Percentiles rank a stretch among this genome's conserved stretches.
Conservation (phyloP, 2,329 filamentous ascomycete species). For the Aureobasidium sp. region DNA sequence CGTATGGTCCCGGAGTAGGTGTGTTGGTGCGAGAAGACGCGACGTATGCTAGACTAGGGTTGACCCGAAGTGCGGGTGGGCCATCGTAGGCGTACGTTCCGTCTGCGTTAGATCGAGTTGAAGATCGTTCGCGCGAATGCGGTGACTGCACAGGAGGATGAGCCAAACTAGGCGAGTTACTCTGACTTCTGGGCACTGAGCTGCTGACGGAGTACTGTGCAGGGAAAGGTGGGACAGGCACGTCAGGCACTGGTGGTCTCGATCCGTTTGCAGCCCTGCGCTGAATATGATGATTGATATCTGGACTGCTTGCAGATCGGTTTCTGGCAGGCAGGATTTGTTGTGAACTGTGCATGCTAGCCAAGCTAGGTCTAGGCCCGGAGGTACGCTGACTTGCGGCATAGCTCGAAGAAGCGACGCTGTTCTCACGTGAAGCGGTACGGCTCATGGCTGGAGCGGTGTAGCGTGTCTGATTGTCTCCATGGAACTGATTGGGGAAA, state of each 20-base stretch:
- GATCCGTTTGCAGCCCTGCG: conserved; percentile 49
- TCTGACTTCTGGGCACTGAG: conserved; percentile 65
- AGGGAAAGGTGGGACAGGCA: conserved; percentile 45
- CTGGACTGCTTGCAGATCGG: conserved; percentile 88
- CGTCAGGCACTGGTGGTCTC: conserved; percentile 36
- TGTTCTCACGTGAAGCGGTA: conserved; percentile 34
- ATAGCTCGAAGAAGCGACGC: conserved; percentile 13
- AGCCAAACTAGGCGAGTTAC: conserved; percentile 62
- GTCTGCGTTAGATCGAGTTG: conserved; percentile 16
- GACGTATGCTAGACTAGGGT: conserved; percentile 6
- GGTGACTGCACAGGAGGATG: conserved; percentile 58
- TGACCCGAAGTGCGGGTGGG: conserved; percentile 41
- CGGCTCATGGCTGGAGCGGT: conserved; percentile 82
- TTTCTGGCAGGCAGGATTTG: conserved; percentile 52
- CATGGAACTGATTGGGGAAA: conserved; percentile 69
- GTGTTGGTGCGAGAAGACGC: conserved; percentile 6
- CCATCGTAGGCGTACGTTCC: conserved; percentile 36
- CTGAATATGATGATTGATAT: conserved; percentile 68
- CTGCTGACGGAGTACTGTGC: conserved; percentile 26
- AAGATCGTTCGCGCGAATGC: conserved; percentile 54
- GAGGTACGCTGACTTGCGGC: conserved; percentile 15
- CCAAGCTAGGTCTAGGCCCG: conserved; percentile 34
- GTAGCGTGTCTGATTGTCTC: conserved; percentile 71
- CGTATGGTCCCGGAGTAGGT: neutral
- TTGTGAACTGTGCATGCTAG: conserved; percentile 48